Evolutionary conservation across 495 filamentous ascomycete genomes (phyloP), one percentile per base, ranked within the genome.

Genomic region (Pseudevernia furfuracea): DNA sequence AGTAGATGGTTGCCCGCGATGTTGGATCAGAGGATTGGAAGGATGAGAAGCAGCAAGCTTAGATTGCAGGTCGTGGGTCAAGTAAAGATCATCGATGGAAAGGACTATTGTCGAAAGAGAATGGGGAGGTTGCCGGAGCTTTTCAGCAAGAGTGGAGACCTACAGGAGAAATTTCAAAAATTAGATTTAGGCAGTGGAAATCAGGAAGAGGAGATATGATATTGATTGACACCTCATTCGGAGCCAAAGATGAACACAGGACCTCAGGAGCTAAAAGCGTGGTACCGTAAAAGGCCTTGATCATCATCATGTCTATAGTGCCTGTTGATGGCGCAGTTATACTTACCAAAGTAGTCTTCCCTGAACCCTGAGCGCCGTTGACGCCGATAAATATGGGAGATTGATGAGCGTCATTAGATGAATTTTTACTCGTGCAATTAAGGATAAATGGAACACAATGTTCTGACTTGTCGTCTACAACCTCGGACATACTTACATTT

Each of bases 31-130:
- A 21, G 81, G 81, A 69, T 97, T 97, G 38, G 80, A 70, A 0
- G 86, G 82, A 72, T 93, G 77, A 1, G 81, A 71, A 19, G 79
- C 68, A 39, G 88, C 89, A 21, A 97, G 81, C 12, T 78, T 74
- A n/a, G 81, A 72, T 76, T 95, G 93, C 67, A 87, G 82, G 49
- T 76, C 78, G 74, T 89, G 87, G 5, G 85, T 78, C 61, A 95
- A 83, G 74, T 97, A 97, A 62, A 97, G 84, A 74, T 97, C 92
- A 74, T 97, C 93, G 62, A 96, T 91, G 70, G 89, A 92, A 70
- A 91, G 80, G 11, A 92, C 89, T 41, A 89, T 78, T 7, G 89
- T 90, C 61, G 84, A 77, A 46, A 96, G 80, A 14, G 79, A 81
- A 73, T 90, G 82, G 2, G 85, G 85, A 32, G 83, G 79, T n/a